Conservation (phyloP, 345 rosid genomes). For the Ailanthus altissimus region DNA sequence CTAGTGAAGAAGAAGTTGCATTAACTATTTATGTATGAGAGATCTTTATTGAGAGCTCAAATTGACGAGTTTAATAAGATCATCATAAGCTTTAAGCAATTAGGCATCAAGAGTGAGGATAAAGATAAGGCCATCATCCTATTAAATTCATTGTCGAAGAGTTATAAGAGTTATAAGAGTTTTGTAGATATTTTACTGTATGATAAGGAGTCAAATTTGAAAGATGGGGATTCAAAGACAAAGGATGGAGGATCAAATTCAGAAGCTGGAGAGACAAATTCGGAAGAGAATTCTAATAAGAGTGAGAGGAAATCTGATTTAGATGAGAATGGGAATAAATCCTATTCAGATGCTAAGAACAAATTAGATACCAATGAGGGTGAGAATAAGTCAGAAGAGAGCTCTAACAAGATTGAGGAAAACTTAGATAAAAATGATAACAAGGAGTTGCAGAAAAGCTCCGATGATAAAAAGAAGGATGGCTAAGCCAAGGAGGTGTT, state of each 20-base stretch:
- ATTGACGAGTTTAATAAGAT: too few species aligned
- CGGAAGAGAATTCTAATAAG: conserved; percentile 41
- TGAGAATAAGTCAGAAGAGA: conserved; percentile 38
- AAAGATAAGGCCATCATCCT: too few species aligned
- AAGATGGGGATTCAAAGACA: conserved; percentile 31
- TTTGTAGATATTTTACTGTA: too few species aligned
- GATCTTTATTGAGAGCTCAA: too few species aligned
- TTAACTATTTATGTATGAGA: too few species aligned
- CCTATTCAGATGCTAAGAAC: conserved; percentile 39
- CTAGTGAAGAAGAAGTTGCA: too few species aligned
- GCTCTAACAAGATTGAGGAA: conserved; percentile 41
- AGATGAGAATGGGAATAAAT: conserved; percentile 39
- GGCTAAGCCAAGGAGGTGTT: conserved; percentile 53
- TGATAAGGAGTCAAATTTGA: too few species aligned
- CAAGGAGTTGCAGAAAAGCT: conserved; percentile 39
- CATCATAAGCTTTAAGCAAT: too few species aligned
- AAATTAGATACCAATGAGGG: conserved; percentile 40
- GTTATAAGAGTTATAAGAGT: too few species aligned
- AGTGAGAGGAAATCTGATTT: conserved; percentile 39
- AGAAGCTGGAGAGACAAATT: conserved; percentile 8
- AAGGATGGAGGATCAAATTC: conserved; percentile 20
- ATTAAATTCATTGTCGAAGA: conserved; percentile 32
- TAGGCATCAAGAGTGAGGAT: too few species aligned
- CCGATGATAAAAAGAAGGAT: conserved; percentile 45
- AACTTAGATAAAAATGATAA: conserved; percentile 42